Evolutionary conservation across 192 early-diverging fungal species (phyloP), one percentile per base, ranked within the genome.

Genomic region (Ambispora gerdemannii): DNA sequence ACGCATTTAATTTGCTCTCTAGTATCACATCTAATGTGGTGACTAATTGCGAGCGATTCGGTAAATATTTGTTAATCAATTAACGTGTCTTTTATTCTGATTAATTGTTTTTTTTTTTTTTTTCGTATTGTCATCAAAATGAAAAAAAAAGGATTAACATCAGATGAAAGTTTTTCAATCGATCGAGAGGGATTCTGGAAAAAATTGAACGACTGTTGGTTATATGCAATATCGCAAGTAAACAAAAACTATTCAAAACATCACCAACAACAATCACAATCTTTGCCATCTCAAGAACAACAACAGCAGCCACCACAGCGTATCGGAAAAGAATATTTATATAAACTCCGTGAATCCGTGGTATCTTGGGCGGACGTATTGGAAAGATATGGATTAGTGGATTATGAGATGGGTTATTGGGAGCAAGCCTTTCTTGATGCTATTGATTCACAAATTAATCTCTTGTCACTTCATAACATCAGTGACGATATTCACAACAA

Each of bases 351-450:
- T 59, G 76, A 83, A 53, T 83, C 75, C 25, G 82, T 92, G 3
- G 80, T 86, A 55, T 70, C 76, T 3, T 93, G 92, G 92, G 85
- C 83, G 1, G 85, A 92, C 71, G 73, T 77, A 19, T 73, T 93
- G 63, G 87, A 88, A 59, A 77, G 82, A 66, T 93, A 81, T 80
- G 91, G 92, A 1, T 72, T 93, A 60, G 90, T 93, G 24, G 89
- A 93, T 71, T 93, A 92, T 75, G 90, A 93, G 62, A 83, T 92
- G 77, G 92, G 91, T 24, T 87, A 90, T 56, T 92, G 88, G 88
- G 91, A 90, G 67, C 77, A 82, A 30, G 89, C 90, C 36, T 89
- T 93, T 63, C 71, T 90, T 47, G 83, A 88, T 49, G 83, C 88
- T 13, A 78, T 92, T 27, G 81, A 87, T 58, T 6, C 15, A 43